Evolutionary conservation across 139 green algal species (phyloP), one percentile per base, ranked within the genome.

Genomic region (Asterochloris erici): DNA sequence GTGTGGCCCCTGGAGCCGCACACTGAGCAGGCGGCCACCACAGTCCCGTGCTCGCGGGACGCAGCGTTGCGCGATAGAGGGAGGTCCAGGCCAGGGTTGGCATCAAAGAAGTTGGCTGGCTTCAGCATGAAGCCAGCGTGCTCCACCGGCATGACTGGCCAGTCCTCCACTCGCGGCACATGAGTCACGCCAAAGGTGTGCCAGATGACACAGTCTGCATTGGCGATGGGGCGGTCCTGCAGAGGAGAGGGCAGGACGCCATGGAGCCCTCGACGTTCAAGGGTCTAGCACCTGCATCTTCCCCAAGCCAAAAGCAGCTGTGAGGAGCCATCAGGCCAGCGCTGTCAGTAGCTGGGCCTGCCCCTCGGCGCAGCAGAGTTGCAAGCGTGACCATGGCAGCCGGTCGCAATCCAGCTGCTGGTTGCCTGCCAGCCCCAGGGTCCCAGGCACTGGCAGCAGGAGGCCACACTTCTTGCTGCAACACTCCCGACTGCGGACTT

Each of bases 111-210:
- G 79, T 86, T 86, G 70, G 83, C 88, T 19, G 93, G 93, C 86
- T 93, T 95, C 26, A 95, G 83, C 77, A 82, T 76, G 86, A 96
- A 95, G 63, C 85, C 86, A 15, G 91, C 73, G 63, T 82, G 29
- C 89, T 97, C 94, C 24, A 92, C 89, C 0, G 94, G 94, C 94
- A 98, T 98, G 63, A 98, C 90, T 10, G 94, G 94, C 79, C 90
- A 96, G 82, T 97, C 93, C 87, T 95, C 92, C 26, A 92, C 19
- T 81, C 93, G 85, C n/a, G 92, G 91, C 11, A 97, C 71, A 81
- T 98, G 95, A 0, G 94, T 97, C 9, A 97, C 85, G 16, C 94
- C 94, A 82, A 96, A 94, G 12, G 89, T 92, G 88, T 95, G 94
- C 93, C 94, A 98, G n/a, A 97, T 71, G 76, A 98, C 93, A 16